Base-by-base conservation (phyloP, 352 stramenopile species). In the Phytophthora melonis region DNA sequence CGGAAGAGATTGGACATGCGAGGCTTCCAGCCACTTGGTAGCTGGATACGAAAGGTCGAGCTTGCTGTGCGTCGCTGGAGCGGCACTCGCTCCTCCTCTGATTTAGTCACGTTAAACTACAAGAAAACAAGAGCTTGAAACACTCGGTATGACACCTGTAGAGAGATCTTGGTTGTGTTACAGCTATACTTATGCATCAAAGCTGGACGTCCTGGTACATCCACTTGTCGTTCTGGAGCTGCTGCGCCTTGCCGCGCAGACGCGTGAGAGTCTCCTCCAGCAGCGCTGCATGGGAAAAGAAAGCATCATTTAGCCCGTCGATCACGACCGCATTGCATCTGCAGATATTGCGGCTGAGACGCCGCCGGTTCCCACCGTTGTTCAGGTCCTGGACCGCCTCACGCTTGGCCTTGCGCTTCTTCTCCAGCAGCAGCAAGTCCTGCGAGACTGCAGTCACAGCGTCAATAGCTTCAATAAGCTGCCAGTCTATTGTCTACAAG, bases 141-240 rank as follows among this genome's bases (percentile, higher is more conserved):
- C 66, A 62, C 58, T 67, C 55, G 41, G 9, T 57, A 32, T 7
- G 43, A 32, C 7, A 32, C 10, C 34, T 41, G 9, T 16, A 41
- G 34, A 14, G 23, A 25, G 47, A 27, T 54, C 6, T 54, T 39
- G 10, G 21, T 49, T 72, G 39, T 32, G 41, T 23, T 27, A 59
- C 30, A 53, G 13, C 14, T 13, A 30, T 7, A 53, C n/a, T n/a
- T n/a, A n/a, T n/a, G 34, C 27, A 43, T 76, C 25, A 91, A 49
- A 91, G 75, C 50, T 83, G 74, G 18, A 89, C 76, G 47, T 93
- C 84, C 45, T 93, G 77, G 63, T 90, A 92, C 79, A 92, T 91
- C 87, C 87, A 94, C 63, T 86, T 84, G 79, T 94, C 84, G 25
- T 90, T 77, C 63, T 93, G 81, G 47, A 94, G 75, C 47, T 86